phyloP scores from a whole-genome alignment of 768 basidiomycete genomes.

The Sarcodon aspratus region DNA sequence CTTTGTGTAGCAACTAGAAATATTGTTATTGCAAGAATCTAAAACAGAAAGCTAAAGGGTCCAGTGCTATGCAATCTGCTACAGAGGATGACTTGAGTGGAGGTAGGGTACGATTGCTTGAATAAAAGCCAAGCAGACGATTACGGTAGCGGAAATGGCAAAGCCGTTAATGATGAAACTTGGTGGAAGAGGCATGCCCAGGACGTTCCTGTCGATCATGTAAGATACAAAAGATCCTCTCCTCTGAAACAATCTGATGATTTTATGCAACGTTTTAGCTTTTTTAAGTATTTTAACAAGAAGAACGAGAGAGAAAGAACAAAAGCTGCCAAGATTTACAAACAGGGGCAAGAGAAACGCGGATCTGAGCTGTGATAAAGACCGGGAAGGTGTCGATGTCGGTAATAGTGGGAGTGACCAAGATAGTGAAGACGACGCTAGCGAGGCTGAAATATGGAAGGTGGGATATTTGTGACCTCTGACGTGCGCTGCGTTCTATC shows the following conservation, averaged over 20 bases:
- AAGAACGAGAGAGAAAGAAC: constrained; percentile 48
- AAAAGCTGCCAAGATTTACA: constrained; percentile 34
- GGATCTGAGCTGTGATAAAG: constrained; percentile 17
- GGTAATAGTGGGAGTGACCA: constrained; percentile 12
- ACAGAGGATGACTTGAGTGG: constrained; percentile 46
- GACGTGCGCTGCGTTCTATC: background rate
- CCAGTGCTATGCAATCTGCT: constrained; percentile 92
- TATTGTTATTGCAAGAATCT: constrained; percentile 67
- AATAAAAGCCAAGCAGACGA: constrained; percentile 43
- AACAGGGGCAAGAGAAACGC: constrained; percentile 27
- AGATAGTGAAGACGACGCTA: constrained; percentile 24
- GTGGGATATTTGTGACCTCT: constrained; percentile 30
- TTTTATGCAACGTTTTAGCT: constrained; percentile 28
- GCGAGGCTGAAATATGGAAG: constrained; percentile 83
- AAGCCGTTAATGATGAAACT: constrained; percentile 57
- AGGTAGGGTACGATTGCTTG: constrained; percentile 60
- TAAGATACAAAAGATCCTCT: constrained; percentile 18
- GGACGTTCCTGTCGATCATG: constrained; percentile 83
- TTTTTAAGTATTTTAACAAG: constrained; percentile 80
- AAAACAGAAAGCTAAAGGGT: constrained; percentile 63
- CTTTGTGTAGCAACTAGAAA: too few relatives aligned
- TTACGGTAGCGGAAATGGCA: constrained; percentile 22
- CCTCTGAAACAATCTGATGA: background rate
- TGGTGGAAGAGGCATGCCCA: constrained; percentile 62
- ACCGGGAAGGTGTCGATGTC: constrained; percentile 19